phyloP scores from a whole-genome alignment of 768 basidiomycete genomes.

The Lactarius pseudohatsudake region DNA sequence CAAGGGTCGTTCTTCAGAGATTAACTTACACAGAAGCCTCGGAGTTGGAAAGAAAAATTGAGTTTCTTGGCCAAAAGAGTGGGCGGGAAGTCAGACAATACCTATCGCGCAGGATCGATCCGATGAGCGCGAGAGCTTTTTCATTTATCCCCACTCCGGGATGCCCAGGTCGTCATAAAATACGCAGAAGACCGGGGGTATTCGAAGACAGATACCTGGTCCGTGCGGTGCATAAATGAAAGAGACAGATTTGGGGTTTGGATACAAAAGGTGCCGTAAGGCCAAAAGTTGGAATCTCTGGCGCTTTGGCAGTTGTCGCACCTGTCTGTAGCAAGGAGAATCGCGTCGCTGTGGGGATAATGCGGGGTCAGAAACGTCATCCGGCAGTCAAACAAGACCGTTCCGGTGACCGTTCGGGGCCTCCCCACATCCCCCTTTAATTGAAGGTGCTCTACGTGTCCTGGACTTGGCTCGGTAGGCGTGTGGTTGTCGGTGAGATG shows the following conservation, averaged over 20 bases:
- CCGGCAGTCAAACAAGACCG: not conserved
- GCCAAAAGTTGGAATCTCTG: not conserved
- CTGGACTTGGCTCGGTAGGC: no score
- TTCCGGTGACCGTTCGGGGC: not conserved
- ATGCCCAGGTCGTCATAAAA: constrained; percentile 5
- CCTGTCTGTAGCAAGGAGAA: not conserved
- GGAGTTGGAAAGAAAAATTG: constrained; percentile 10
- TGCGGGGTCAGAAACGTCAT: not conserved
- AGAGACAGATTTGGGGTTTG: not conserved
- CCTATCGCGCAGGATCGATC: constrained; percentile 1
- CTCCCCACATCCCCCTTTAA: not conserved
- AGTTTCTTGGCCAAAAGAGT: not conserved
- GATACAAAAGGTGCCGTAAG: constrained; percentile 2
- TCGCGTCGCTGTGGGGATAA: constrained; percentile 4
- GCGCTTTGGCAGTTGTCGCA: not conserved
- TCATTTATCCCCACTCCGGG: constrained; percentile 7
- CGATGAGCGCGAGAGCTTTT: not conserved
- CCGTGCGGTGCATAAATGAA: constrained; percentile 1
- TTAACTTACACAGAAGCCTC: constrained; percentile 1
- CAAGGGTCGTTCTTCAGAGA: not conserved
- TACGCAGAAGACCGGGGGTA: not conserved
- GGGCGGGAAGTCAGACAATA: not conserved
- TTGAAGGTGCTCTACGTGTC: not conserved
- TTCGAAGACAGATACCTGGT: not conserved
- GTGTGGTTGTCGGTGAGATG: no score